These are phyloP conservation scores for Hyaloscypha bicolor DNA, from an alignment of 495 filamentous ascomycete genomes.

Conservation along the genomic window DNA sequence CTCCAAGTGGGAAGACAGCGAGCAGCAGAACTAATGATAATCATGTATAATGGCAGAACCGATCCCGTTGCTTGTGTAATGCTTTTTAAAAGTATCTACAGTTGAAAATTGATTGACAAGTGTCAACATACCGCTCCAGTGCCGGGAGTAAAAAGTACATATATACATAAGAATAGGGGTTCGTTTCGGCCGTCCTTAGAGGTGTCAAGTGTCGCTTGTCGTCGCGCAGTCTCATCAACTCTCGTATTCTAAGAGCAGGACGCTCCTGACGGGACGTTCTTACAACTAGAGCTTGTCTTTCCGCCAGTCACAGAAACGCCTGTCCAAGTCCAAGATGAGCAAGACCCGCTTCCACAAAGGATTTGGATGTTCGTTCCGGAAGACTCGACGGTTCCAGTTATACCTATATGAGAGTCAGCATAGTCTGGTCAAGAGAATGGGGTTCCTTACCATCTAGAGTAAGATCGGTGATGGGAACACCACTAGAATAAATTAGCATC, in stretches of 20 bases:
- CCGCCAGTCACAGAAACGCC: slow-evolving; percentile 51
- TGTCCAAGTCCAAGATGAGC: slow-evolving; percentile 52
- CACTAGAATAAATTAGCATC: slow-evolving; percentile 25
- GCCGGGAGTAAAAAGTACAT: background rate
- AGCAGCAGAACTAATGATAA: background rate
- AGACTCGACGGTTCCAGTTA: slow-evolving; percentile 52
- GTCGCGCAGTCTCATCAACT: too few relatives aligned
- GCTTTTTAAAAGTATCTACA: background rate
- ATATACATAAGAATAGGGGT: background rate
- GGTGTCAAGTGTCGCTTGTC: too few relatives aligned
- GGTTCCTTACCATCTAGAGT: slow-evolving; percentile 41
- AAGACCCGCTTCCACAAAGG: slow-evolving; percentile 51
- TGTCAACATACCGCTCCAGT: background rate
- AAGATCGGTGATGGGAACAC: slow-evolving; percentile 63
- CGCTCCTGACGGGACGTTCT: slow-evolving; percentile 44
- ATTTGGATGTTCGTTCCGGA: slow-evolving; percentile 54
- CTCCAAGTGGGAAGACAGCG: background rate
- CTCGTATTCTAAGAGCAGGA: slow-evolving; percentile 37
- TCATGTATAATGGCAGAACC: background rate
- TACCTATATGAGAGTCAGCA: slow-evolving; percentile 21
- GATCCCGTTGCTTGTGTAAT: background rate
- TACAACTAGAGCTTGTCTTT: slow-evolving; percentile 43
- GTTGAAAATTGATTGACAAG: background rate
- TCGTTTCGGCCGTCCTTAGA: background rate
- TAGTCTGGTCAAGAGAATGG: background rate